These are phyloP conservation scores for Chaetothyriales sp. DNA, from an alignment of 2,329 filamentous ascomycete species.

Conservation along the genomic window DNA sequence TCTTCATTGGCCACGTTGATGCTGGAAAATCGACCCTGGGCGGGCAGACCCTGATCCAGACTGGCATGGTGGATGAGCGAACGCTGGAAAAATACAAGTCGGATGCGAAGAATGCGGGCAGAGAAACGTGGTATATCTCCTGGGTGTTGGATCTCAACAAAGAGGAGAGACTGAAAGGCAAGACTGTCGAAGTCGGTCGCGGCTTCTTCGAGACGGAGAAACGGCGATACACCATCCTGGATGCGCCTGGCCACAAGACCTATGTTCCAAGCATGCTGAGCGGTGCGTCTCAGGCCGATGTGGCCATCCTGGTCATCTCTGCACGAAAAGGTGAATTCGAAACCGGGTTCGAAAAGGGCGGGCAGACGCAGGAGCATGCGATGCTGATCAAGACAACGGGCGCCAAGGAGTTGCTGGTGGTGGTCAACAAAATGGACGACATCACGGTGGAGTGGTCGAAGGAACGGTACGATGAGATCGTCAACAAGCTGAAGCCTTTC, in stretches of 20 bases:
- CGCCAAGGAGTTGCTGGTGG: conserved; percentile 90
- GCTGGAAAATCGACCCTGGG: conserved; percentile 94
- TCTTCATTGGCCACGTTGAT: conserved; percentile 96
- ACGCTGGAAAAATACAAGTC: conserved; percentile 97
- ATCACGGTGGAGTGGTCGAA: conserved; percentile 91
- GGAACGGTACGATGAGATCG: conserved; percentile 84
- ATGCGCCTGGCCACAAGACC: conserved; percentile 94
- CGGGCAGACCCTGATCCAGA: conserved; percentile 80
- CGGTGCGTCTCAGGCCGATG: conserved; percentile 79
- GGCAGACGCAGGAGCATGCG: conserved; percentile 93
- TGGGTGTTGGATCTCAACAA: conserved; percentile 97
- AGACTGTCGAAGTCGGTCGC: conserved; percentile 92
- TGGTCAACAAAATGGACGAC: conserved; percentile 99
- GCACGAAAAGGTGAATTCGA: conserved; percentile 97
- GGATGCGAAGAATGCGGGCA: conserved; percentile 88
- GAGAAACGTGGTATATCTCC: conserved; percentile 97
- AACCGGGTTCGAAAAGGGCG: conserved; percentile 86
- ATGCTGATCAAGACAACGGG: conserved; percentile 96
- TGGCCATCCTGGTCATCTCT: conserved; percentile 90
- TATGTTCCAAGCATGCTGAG: conserved; percentile 98
- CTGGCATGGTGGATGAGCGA: conserved; percentile 98
- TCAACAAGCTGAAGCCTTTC: conserved; percentile 71
- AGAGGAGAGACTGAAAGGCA: conserved; percentile 90
- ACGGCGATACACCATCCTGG: conserved; percentile 87
- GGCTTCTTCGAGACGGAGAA: conserved; percentile 96